Percentiles rank a stretch among this genome's conserved stretches.
These are phyloP conservation scores for Rhizopogon vinicolor DNA, from an alignment of 768 basidiomycete species.

Conservation along the genomic window DNA sequence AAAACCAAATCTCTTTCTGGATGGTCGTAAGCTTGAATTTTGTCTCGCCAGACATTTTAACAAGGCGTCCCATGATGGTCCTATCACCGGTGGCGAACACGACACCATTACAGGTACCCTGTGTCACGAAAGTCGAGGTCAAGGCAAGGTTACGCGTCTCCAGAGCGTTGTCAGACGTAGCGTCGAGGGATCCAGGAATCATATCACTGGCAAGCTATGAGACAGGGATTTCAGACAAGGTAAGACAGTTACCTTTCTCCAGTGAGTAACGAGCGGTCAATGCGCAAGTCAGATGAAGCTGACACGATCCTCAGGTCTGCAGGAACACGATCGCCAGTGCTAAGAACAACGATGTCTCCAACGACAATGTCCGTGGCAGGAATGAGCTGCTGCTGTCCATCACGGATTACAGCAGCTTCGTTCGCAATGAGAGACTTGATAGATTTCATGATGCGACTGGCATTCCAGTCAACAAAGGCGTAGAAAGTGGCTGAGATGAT, in stretches of 20 bases:
- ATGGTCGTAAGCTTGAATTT: constrained; percentile 44
- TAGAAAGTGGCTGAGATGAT: constrained; percentile 41
- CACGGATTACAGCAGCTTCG: constrained; percentile 51
- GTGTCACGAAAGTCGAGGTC: constrained; percentile 37
- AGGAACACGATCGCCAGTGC: constrained; percentile 53
- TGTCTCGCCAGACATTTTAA: constrained; percentile 44
- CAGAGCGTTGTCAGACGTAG: constrained; percentile 45
- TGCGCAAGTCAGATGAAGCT: constrained; percentile 45
- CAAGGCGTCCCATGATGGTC: constrained; percentile 49
- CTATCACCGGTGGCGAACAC: constrained; percentile 41
- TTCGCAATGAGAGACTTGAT: constrained; percentile 58
- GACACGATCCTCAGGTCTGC: constrained; percentile 55
- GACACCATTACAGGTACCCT: constrained; percentile 36
- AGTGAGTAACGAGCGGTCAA: constrained; percentile 52
- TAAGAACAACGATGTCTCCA: constrained; percentile 49
- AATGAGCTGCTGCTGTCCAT: constrained; percentile 42
- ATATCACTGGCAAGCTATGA: constrained; percentile 27
- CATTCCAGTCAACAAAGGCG: constrained; percentile 47
- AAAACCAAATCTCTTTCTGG: constrained; percentile 45
- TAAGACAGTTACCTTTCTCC: constrained; percentile 35
- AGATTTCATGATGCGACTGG: constrained; percentile 47
- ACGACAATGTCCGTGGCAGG: constrained; percentile 53
- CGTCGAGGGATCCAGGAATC: constrained; percentile 40
- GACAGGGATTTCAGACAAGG: neutral
- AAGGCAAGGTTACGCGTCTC: constrained; percentile 46